Conservation (phyloP, 2,329 filamentous ascomycete species). For the Thelonectria rubi region DNA sequence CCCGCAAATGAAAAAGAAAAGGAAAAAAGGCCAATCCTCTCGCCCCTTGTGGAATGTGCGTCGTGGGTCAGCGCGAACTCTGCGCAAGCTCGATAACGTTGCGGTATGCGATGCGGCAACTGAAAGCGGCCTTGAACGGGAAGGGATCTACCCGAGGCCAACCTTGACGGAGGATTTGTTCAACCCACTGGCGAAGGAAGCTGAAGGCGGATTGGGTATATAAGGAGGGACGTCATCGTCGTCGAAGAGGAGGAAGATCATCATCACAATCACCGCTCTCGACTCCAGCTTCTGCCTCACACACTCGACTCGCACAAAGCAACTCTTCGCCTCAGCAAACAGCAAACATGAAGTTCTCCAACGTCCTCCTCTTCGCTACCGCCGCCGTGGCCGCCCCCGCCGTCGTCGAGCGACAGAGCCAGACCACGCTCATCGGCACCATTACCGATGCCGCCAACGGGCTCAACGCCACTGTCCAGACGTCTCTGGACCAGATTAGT, state of each 20-base stretch:
- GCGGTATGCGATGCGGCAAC: neutral
- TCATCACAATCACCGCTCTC: neutral
- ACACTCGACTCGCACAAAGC: neutral
- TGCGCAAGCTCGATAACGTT: neutral
- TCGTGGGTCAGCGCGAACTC: neutral
- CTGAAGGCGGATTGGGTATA: neutral
- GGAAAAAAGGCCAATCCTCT: no score
- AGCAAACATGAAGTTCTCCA: slow-evolving; percentile 21
- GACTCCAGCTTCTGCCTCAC: neutral
- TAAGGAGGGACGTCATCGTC: neutral
- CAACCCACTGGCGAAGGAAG: neutral
- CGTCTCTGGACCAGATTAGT: neutral
- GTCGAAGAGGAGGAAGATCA: neutral
- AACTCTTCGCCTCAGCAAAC: neutral
- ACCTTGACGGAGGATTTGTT: neutral
- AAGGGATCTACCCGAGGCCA: neutral
- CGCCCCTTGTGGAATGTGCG: neutral
- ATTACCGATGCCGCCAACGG: neutral
- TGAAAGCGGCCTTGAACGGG: slow-evolving; percentile 1
- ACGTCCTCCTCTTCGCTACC: slow-evolving; percentile 19
- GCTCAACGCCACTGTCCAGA: neutral
- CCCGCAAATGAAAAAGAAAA: neutral
- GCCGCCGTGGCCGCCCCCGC: slow-evolving; percentile 7
- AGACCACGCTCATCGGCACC: neutral
- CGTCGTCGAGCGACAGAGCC: neutral